These are phyloP conservation scores for Boletales sp. DNA, from an alignment of 768 basidiomycete species.

Conservation along the genomic window DNA sequence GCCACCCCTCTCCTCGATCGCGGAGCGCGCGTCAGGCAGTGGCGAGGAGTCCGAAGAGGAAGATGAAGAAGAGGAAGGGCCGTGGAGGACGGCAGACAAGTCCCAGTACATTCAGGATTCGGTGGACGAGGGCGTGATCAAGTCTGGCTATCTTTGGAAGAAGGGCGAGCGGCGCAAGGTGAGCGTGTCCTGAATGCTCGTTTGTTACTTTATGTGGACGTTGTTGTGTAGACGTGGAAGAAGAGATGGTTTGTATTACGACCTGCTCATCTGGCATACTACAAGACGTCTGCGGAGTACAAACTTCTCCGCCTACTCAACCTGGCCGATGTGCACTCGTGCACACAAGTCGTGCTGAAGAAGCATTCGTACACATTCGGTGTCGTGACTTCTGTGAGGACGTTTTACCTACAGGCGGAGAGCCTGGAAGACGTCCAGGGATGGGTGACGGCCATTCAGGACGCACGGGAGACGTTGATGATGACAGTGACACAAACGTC, in stretches of 20 bases:
- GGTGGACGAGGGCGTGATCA: slow-evolving; percentile 69
- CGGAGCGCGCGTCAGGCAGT: slow-evolving; percentile 65
- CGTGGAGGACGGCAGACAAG: slow-evolving; percentile 55
- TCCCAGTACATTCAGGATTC: slow-evolving; percentile 44
- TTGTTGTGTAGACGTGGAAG: slow-evolving; percentile 81
- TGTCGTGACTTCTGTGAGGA: slow-evolving; percentile 84
- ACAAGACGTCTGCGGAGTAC: slow-evolving; percentile 95
- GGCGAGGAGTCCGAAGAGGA: slow-evolving; percentile 80
- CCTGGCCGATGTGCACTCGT: slow-evolving; percentile 84
- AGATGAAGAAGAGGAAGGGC: slow-evolving; percentile 62
- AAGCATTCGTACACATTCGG: slow-evolving; percentile 87
- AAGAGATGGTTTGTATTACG: slow-evolving; percentile 98
- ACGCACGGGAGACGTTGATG: slow-evolving; percentile 62
- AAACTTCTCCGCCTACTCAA: slow-evolving; percentile 86
- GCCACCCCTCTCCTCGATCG: slow-evolving; percentile 70
- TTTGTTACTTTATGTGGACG: slow-evolving; percentile 4
- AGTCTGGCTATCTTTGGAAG: slow-evolving; percentile 94
- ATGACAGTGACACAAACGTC: slow-evolving; percentile 61
- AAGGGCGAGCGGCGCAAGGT: slow-evolving; percentile 98
- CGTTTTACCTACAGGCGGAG: slow-evolving; percentile 87
- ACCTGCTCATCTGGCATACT: slow-evolving; percentile 89
- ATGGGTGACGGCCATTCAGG: slow-evolving; percentile 85
- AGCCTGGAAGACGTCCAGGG: slow-evolving; percentile 65
- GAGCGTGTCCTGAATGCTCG: slow-evolving; percentile 18
- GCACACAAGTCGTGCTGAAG: slow-evolving; percentile 84